These are phyloP conservation scores for Aleurites moluccanus DNA, from an alignment of 441 rosid species.

Conservation along the genomic window DNA sequence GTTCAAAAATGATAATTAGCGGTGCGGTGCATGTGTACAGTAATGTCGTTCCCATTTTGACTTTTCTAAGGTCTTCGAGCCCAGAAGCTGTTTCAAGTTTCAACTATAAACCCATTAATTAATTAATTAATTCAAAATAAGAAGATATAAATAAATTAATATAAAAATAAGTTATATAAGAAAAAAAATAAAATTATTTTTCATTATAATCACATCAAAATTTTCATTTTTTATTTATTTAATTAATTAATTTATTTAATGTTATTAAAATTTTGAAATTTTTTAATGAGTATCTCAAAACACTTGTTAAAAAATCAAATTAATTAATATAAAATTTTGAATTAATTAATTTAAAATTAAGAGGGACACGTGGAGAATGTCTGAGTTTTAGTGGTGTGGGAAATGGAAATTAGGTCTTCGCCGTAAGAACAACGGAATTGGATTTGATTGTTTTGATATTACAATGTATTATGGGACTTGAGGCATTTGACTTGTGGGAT, in stretches of 20 bases:
- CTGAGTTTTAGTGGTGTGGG: conserved; percentile 17
- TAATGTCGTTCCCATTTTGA: neutral
- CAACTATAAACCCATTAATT: neutral
- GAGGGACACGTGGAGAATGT: conserved; percentile 37
- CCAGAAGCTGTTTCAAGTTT: neutral
- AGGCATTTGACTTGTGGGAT: conserved; percentile 34
- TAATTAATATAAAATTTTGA: too few species aligned
- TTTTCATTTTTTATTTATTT: too few species aligned
- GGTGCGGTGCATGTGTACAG: neutral
- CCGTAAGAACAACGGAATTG: conserved; percentile 56
- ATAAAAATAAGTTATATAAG: too few species aligned
- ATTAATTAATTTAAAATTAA: neutral
- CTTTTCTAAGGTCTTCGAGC: conserved; percentile 5
- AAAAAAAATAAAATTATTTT: too few species aligned
- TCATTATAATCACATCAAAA: too few species aligned
- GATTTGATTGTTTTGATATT: neutral
- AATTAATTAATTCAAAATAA: too few species aligned
- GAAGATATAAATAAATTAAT: too few species aligned
- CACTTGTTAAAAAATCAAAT: too few species aligned
- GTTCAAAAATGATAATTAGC: neutral
- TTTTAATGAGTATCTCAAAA: too few species aligned
- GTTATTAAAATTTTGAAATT: too few species aligned
- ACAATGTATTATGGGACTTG: conserved; percentile 15
- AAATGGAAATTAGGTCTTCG: conserved; percentile 21
- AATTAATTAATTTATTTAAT: too few species aligned